Evolutionary conservation across 352 stramenopile genomes (phyloP).

Genomic region (Phytophthora constricta): DNA sequence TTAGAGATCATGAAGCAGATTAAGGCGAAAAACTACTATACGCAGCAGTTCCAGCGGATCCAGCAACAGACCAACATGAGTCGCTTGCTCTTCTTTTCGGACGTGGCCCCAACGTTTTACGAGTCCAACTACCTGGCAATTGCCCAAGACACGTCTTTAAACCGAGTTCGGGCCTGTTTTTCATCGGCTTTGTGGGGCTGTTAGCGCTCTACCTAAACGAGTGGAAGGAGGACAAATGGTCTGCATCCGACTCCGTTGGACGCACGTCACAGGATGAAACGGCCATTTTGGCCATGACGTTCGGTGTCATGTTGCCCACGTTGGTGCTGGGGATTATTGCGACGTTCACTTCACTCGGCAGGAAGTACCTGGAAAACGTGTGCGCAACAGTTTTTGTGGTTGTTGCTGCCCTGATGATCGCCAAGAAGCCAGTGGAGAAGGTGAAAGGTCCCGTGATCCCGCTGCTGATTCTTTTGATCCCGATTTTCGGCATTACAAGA

Average conservation of each 20-base stretch:
- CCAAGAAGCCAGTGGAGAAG: constrained; percentile 82
- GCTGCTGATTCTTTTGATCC: constrained; percentile 82
- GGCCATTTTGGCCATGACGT: constrained; percentile 58
- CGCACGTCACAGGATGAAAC: constrained; percentile 52
- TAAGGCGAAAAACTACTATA: constrained; percentile 81
- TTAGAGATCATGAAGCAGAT: constrained; percentile 84
- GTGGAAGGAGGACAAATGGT: constrained; percentile 51
- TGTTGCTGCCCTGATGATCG: constrained; percentile 71
- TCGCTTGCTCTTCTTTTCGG: constrained; percentile 65
- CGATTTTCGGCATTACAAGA: constrained; percentile 84
- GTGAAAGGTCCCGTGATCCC: constrained; percentile 71
- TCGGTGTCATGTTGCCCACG: constrained; percentile 62
- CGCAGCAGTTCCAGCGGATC: constrained; percentile 79
- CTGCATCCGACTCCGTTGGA: constrained; percentile 27
- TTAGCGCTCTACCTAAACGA: constrained; percentile 64
- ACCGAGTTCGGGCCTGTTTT: constrained; percentile 71
- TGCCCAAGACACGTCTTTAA: constrained; percentile 53
- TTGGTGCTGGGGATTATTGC: constrained; percentile 61
- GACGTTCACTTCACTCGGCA: constrained; percentile 58
- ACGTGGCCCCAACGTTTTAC: constrained; percentile 63
- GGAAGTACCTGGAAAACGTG: constrained; percentile 68
- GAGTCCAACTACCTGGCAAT: constrained; percentile 70
- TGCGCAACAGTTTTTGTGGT: constrained; percentile 66
- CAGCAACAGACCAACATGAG: constrained; percentile 80
- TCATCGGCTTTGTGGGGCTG: constrained; percentile 64